phyloP scores from a whole-genome alignment of 1,139 yeast genomes.

The Saccharomyces hybrid region DNA sequence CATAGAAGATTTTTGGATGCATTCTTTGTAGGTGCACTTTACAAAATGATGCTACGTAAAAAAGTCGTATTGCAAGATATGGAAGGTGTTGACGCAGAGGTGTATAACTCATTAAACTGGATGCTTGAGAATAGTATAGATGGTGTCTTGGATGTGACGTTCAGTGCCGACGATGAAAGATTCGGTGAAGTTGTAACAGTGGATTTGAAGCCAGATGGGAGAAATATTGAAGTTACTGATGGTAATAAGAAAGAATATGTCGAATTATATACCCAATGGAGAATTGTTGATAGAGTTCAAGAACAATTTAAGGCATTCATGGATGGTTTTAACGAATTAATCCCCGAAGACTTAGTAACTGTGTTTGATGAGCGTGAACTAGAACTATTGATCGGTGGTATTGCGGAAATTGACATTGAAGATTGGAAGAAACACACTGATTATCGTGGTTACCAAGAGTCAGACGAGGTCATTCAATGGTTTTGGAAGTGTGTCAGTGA shows the following conservation, averaged over 20 bases:
- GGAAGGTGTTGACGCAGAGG: conserved; percentile 98
- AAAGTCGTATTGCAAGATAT: conserved; percentile 92
- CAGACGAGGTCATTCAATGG: conserved; percentile 95
- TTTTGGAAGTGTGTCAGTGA: conserved; percentile 91
- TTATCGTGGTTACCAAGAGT: conserved; percentile 94
- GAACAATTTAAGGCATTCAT: conserved; percentile 94
- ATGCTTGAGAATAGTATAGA: conserved; percentile 90
- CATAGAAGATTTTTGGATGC: conserved; percentile 97
- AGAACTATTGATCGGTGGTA: conserved; percentile 94
- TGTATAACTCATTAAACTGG: conserved; percentile 92
- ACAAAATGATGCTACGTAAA: conserved; percentile 94
- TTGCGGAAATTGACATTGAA: conserved; percentile 93
- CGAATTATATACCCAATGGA: conserved; percentile 93
- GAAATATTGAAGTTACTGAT: conserved; percentile 83
- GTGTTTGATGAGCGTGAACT: conserved; percentile 97
- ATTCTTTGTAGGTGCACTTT: conserved; percentile 94
- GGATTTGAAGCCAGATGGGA: conserved; percentile 84
- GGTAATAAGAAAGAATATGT: conserved; percentile 94
- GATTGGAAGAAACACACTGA: conserved; percentile 99
- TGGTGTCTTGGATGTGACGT: conserved; percentile 76
- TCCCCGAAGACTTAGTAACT: conserved; percentile 92
- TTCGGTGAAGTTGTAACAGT: conserved; percentile 90
- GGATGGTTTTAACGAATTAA: conserved; percentile 94
- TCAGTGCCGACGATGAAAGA: conserved; percentile 91
- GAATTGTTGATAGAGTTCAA: conserved; percentile 84